phyloP scores from a whole-genome alignment of 164 flowering plant species.

The Annona squamosa region DNA sequence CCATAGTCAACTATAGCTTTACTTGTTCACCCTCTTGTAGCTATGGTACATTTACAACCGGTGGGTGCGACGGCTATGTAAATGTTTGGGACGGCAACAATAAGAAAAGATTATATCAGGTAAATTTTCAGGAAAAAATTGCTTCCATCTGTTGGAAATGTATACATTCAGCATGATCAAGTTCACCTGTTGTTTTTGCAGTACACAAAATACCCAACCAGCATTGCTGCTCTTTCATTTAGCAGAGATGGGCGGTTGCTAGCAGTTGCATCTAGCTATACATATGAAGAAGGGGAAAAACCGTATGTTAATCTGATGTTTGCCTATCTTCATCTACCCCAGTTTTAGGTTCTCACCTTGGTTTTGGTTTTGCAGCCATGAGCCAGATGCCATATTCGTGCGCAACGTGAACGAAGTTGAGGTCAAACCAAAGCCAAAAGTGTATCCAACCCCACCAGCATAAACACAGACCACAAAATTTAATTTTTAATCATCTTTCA shows the following conservation, averaged over 20 bases:
- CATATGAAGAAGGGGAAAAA: constrained; percentile 86
- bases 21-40: constrained; percentile 26
- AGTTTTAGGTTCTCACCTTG: not conserved
- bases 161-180: not conserved
- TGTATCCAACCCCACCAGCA: constrained; percentile 44
- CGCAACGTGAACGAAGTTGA: constrained; percentile 90
- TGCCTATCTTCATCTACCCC: not conserved
- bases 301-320: constrained; percentile 39
- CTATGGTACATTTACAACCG: constrained; percentile 92
- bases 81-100: constrained; percentile 50
- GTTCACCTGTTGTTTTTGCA: constrained; percentile 18
- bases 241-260: constrained; percentile 86
- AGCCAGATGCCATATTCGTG: constrained; percentile 81
- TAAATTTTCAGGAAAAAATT: constrained; percentile 12
- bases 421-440: constrained; percentile 94
- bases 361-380: constrained; percentile 58
- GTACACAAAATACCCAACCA: constrained; percentile 81
- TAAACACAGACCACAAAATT: constrained; percentile 5
- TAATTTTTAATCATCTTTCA: not conserved
- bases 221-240: constrained; percentile 87
- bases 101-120: constrained; percentile 94
- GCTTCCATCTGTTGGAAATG: not conserved
- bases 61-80: constrained; percentile 40
- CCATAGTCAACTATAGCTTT: not conserved
- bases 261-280: constrained; percentile 94